Evolutionary conservation across 1,139 yeast genomes (phyloP).

Genomic region (Suhomyces taliae): DNA sequence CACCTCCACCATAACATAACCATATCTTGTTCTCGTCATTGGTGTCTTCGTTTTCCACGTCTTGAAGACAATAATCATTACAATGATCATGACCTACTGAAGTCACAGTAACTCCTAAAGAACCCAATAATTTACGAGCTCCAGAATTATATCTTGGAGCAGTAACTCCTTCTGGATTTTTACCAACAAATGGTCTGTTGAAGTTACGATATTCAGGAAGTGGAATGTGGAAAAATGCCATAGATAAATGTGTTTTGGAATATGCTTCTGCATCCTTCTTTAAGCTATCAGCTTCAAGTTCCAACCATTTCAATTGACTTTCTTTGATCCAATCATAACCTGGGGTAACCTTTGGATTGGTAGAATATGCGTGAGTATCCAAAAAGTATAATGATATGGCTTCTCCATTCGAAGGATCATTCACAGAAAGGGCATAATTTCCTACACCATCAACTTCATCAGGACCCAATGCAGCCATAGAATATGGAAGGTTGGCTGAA

Average conservation of each 20-base stretch:
- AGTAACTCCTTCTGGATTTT: constrained; percentile 67
- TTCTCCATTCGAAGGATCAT: constrained; percentile 39
- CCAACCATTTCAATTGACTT: constrained; percentile 64
- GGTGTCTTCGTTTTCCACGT: constrained; percentile 24
- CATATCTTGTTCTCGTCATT: constrained; percentile 51
- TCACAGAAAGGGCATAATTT: constrained; percentile 62
- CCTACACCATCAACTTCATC: constrained; percentile 73
- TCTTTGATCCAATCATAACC: constrained; percentile 89
- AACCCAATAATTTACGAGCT: constrained; percentile 56
- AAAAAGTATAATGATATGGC: constrained; percentile 69
- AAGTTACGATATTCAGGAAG: constrained; percentile 71
- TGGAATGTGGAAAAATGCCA: constrained; percentile 96
- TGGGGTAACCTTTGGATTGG: constrained; percentile 60
- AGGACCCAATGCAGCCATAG: constrained; percentile 63
- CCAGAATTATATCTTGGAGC: constrained; percentile 74
- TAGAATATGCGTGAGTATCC: constrained; percentile 78
- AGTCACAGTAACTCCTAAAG: constrained; percentile 67
- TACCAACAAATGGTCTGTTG: constrained; percentile 53
- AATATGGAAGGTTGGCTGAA: constrained; percentile 61
- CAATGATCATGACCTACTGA: constrained; percentile 95
- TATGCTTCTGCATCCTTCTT: constrained; percentile 32
- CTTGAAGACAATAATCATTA: constrained; percentile 80
- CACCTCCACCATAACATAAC: constrained; percentile 93
- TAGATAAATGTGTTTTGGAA: constrained; percentile 53
- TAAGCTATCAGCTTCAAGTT: constrained; percentile 36